phyloP scores from a whole-genome alignment of 2,329 filamentous ascomycete genomes.

The Aureobasidium leucospermi region DNA sequence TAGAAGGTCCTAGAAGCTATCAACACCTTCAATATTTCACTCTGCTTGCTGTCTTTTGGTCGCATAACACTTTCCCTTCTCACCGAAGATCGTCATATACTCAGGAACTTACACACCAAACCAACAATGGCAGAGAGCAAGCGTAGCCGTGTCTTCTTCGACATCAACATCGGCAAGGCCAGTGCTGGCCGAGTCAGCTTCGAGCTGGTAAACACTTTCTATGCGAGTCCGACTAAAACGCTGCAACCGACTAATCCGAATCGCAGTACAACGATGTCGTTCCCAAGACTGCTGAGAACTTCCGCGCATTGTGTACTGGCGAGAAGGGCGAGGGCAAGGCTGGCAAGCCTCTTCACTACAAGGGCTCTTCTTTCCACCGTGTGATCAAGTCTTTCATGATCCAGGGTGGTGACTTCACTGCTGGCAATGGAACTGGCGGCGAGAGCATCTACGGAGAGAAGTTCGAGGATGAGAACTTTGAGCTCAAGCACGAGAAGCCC shows the following conservation, averaged over 20 bases:
- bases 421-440: conserved; percentile 87
- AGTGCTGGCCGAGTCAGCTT: conserved; percentile 73
- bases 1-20: conserved; percentile 12
- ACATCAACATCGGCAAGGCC: conserved; percentile 73
- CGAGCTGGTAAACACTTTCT: conserved; percentile 57
- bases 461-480: conserved; percentile 95
- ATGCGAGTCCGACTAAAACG: neutral
- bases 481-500: conserved; percentile 81
- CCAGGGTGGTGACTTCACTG: conserved; percentile 94
- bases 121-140: conserved; percentile 21
- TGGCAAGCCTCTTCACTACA: conserved; percentile 86
- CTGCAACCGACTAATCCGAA: neutral
- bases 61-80: neutral
- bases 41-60: neutral
- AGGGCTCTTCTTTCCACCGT: conserved; percentile 85
- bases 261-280: conserved; percentile 53
- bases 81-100: neutral
- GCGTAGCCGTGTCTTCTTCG: conserved; percentile 84
- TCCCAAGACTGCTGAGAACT: conserved; percentile 94
- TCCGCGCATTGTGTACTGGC: conserved; percentile 86
- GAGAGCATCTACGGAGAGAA: conserved; percentile 97
- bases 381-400: conserved; percentile 99
- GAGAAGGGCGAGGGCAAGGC: conserved; percentile 80
- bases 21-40: neutral
- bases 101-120: neutral